A percentile compares a stretch with the other conserved stretches of the same genome.
Conservation (phyloP, 345 rosid genomes). For the Ceriops tagal region DNA sequence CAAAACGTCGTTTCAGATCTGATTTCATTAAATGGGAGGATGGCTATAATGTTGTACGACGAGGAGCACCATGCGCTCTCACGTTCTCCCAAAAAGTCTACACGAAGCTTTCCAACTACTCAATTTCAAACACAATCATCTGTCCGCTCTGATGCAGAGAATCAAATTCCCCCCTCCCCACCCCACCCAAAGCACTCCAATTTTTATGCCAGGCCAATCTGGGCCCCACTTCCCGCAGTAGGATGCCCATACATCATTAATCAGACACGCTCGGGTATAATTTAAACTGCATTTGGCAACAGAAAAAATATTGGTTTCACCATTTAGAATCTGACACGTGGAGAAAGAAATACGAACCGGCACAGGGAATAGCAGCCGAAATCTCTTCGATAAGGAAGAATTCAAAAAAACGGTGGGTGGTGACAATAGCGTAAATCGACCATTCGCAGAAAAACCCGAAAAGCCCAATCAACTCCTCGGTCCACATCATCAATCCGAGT, state of each 20-base stretch:
- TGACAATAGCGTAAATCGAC: conserved; percentile 8
- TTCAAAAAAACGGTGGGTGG: neutral
- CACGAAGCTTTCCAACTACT: too few relatives aligned
- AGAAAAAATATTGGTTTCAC: neutral
- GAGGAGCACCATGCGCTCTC: too few relatives aligned
- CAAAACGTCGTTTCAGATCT: too few relatives aligned
- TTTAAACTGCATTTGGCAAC: too few relatives aligned
- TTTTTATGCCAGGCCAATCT: neutral
- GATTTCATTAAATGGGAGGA: too few relatives aligned
- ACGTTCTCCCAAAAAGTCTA: too few relatives aligned
- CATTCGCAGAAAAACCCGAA: neutral
- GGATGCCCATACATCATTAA: neutral
- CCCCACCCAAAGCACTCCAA: too few relatives aligned
- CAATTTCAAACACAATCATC: neutral
- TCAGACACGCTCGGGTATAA: neutral
- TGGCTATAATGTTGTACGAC: too few relatives aligned
- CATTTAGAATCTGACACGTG: neutral
- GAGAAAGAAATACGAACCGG: neutral
- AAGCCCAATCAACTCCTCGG: neutral
- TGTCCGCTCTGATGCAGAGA: neutral
- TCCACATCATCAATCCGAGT: conserved; percentile 25
- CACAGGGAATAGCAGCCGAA: neutral
- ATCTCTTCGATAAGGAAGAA: neutral
- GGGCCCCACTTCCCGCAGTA: conserved; percentile 11
- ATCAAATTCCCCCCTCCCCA: neutral